Percentiles rank a stretch among this genome's conserved stretches.
These are phyloP conservation scores for Chytridiales sp. DNA, from an alignment of 371 early-diverging fungal species.

Conservation along the genomic window DNA sequence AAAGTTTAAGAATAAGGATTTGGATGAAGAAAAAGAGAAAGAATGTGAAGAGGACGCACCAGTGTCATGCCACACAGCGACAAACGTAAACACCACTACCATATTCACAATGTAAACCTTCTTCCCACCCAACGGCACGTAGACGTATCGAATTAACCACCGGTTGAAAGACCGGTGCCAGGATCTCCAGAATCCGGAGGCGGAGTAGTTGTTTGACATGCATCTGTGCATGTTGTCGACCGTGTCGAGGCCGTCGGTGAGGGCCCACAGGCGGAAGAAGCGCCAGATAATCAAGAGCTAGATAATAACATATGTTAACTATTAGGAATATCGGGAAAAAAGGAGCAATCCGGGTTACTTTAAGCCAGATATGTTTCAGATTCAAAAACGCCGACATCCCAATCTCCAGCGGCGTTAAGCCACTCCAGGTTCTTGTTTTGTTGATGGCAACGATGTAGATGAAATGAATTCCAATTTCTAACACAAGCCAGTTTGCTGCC, in stretches of 20 bases:
- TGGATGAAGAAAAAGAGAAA: background rate
- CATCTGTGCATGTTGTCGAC: slow-evolving; percentile 93
- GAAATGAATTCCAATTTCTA: slow-evolving; percentile 82
- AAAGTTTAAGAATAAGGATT: background rate
- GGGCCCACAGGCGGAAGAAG: slow-evolving; percentile 89
- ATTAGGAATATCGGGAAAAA: background rate
- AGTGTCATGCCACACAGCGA: slow-evolving; percentile 95
- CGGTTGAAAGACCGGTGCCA: slow-evolving; percentile 91
- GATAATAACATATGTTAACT: background rate
- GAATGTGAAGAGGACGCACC: background rate
- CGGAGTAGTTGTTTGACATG: slow-evolving; percentile 89
- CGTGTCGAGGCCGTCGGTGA: slow-evolving; percentile 80
- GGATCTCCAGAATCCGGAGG: slow-evolving; percentile 85
- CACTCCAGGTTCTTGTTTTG: slow-evolving; percentile 72
- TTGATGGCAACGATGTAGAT: slow-evolving; percentile 85
- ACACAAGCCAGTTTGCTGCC: slow-evolving; percentile 53
- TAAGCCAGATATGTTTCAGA: slow-evolving; percentile 87
- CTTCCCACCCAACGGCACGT: slow-evolving; percentile 86
- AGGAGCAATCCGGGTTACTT: slow-evolving; percentile 43
- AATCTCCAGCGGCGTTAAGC: slow-evolving; percentile 69
- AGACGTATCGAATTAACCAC: slow-evolving; percentile 89
- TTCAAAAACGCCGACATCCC: slow-evolving; percentile 80
- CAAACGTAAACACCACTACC: slow-evolving; percentile 87
- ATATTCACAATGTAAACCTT: slow-evolving; percentile 64
- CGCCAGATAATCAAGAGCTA: slow-evolving; percentile 90